Conservation (phyloP, 2,329 filamentous ascomycete species). For the Corynespora cassiicola region DNA sequence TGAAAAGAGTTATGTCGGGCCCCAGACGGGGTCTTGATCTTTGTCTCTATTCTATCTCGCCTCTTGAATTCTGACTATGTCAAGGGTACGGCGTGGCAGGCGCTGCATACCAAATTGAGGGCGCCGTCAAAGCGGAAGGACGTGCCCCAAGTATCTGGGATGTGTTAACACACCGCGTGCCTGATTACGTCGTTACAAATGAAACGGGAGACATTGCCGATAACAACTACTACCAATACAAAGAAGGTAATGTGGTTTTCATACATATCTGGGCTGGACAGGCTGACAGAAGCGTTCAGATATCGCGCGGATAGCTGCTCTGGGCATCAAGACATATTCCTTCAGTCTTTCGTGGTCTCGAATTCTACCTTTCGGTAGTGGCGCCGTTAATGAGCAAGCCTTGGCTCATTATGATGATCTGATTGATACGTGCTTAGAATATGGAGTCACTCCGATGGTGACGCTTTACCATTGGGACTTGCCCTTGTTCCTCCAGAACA, state of each 20-base stretch:
- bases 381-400: conserved; percentile 53
- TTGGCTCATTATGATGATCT: conserved; percentile 58
- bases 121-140: conserved; percentile 50
- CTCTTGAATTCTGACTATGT: too few species aligned
- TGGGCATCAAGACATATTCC: conserved; percentile 42
- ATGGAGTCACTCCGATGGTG: conserved; percentile 53
- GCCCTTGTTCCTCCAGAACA: conserved; percentile 41
- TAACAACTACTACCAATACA: conserved; percentile 59
- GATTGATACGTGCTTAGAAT: conserved; percentile 51
- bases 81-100: conserved; percentile 53
- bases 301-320: conserved; percentile 40
- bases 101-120: conserved; percentile 54
- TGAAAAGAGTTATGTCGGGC: too few species aligned
- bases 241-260: conserved; percentile 49
- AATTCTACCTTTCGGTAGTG: conserved; percentile 56
- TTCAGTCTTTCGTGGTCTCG: conserved; percentile 59
- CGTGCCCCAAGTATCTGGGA: conserved; percentile 49
- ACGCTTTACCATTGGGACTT: conserved; percentile 54
- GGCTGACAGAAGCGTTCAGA: conserved; percentile 35
- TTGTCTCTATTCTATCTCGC: too few species aligned
- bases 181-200: conserved; percentile 34
- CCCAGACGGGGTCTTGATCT: too few species aligned
- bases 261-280: too few species aligned
- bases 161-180: conserved; percentile 41
- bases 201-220: conserved; percentile 57